Evolutionary conservation across 257 asterid genomes (phyloP).

Genomic region (Cruciata laevipes): DNA sequence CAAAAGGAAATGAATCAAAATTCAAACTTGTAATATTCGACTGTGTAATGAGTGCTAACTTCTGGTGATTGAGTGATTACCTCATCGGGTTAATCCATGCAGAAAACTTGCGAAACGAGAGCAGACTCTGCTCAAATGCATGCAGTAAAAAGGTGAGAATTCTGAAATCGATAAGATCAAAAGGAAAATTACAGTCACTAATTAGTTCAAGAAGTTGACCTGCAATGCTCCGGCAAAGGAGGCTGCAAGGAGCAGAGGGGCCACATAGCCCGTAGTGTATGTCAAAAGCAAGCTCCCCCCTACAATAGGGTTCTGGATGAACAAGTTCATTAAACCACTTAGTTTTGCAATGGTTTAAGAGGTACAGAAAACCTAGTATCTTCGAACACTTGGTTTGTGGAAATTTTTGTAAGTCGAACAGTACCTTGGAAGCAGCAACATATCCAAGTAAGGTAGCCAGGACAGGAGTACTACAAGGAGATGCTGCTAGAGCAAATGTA

Average conservation of each 20-base stretch:
- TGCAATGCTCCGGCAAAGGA: slow-evolving; percentile 97
- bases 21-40: background rate
- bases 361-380: background rate
- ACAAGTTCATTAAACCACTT: background rate
- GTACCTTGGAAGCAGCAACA: slow-evolving; percentile 87
- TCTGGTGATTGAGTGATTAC: slow-evolving; percentile 17
- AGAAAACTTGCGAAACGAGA: slow-evolving; percentile 87
- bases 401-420: slow-evolving; percentile 3
- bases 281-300: slow-evolving; percentile 89
- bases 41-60: background rate
- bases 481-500: slow-evolving; percentile 97
- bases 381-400: background rate
- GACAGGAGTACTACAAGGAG: slow-evolving; percentile 92
- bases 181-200: background rate
- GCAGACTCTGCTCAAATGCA: slow-evolving; percentile 66
- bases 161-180: background rate
- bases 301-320: slow-evolving; percentile 58
- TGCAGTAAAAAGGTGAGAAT: background rate
- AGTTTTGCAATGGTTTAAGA: background rate
- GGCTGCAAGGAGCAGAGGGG: slow-evolving; percentile 96
- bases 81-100: slow-evolving; percentile 96
- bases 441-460: slow-evolving; percentile 89
- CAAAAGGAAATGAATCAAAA: slow-evolving; percentile 6
- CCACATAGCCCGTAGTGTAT: slow-evolving; percentile 89
- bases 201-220: slow-evolving; percentile 33